Evolutionary conservation across 805 yeast species (phyloP).

Genomic region (Pichia heedii): DNA sequence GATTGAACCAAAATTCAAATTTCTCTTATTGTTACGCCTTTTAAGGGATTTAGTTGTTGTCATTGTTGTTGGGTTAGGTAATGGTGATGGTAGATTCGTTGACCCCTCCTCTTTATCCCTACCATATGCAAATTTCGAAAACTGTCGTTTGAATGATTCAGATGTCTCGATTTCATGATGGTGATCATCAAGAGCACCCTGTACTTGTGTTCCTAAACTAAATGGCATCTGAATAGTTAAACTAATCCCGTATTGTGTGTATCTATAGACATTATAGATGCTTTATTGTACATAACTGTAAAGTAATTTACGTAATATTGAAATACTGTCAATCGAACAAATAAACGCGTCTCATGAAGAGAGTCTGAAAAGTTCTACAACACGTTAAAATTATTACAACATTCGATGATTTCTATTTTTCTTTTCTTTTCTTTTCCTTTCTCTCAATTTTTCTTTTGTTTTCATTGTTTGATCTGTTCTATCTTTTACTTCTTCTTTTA

Average conservation of each 20-base stretch:
- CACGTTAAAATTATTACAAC: too few species aligned
- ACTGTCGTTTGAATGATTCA: conserved; percentile 1
- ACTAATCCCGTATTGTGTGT: too few species aligned
- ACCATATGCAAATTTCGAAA: background rate
- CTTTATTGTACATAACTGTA: too few species aligned
- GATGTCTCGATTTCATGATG: background rate
- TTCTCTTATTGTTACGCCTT: background rate
- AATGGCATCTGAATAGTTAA: too few species aligned
- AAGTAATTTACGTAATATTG: too few species aligned
- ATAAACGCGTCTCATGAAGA: too few species aligned
- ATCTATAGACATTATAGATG: background rate
- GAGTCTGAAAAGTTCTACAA: too few species aligned
- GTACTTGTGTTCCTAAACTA: conserved; percentile 12
- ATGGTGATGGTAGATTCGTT: background rate
- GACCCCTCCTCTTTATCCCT: background rate
- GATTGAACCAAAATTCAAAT: background rate
- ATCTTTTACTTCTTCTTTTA: background rate
- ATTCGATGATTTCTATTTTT: too few species aligned
- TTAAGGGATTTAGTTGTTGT: background rate
- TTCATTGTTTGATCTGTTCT: too few species aligned
- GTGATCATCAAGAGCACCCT: conserved; percentile 10
- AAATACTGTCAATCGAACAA: too few species aligned
- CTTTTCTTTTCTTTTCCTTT: too few species aligned
- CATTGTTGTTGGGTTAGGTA: too few species aligned
- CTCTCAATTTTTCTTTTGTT: background rate